Conservation (phyloP, 768 basidiomycete species). For the Mycena crocata region DNA sequence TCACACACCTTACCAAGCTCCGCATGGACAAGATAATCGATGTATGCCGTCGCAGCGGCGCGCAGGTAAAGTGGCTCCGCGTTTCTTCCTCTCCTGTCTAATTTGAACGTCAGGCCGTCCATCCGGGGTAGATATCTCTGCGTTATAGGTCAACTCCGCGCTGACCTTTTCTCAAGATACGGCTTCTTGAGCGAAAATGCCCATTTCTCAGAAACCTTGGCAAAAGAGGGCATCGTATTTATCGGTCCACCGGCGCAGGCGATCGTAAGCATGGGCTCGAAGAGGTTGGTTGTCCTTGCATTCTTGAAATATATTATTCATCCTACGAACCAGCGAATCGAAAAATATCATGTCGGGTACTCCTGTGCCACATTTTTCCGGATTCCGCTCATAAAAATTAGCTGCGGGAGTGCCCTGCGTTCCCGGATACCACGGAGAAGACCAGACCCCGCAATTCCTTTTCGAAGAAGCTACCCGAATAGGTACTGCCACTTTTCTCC, state of each 20-base stretch:
- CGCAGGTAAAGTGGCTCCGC: constrained; percentile 70
- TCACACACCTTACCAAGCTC: constrained; percentile 61
- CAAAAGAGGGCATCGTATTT: constrained; percentile 86
- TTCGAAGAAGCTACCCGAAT: constrained; percentile 77
- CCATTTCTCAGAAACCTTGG: constrained; percentile 77
- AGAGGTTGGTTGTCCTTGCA: constrained; percentile 66
- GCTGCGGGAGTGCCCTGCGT: constrained; percentile 93
- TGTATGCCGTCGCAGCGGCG: constrained; percentile 82
- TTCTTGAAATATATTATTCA: neutral
- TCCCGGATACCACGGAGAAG: constrained; percentile 90
- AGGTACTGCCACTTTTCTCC: constrained; percentile 51
- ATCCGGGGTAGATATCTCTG: constrained; percentile 75
- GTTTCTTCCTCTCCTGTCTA: neutral
- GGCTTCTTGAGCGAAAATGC: constrained; percentile 96
- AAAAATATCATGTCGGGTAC: constrained; percentile 94
- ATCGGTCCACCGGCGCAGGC: constrained; percentile 92
- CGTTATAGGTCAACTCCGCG: neutral
- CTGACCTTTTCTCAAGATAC: constrained; percentile 58
- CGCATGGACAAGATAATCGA: constrained; percentile 90
- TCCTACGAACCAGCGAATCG: constrained; percentile 71
- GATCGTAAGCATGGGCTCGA: constrained; percentile 95
- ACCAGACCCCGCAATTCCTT: constrained; percentile 82
- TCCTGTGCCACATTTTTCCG: neutral
- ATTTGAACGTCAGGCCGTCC: constrained; percentile 73
- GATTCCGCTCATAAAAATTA: constrained; percentile 40